Percentiles rank a stretch among this genome's conserved stretches.
Conservation (phyloP, 306 rosid species). For the cucumber (Cucumis sativus) region Cucumber_9930_V3 NC_026656.2:6777001-6777500, state of each 20-base stretch:
- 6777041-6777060: neutral
- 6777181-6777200: neutral
- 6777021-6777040: no score
- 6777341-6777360: neutral
- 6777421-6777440: conserved; percentile 87
- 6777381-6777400: conserved; percentile 48
- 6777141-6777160: neutral
- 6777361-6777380: neutral
- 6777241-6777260: conserved; percentile 93
- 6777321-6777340: neutral
- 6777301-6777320: conserved; percentile 36
- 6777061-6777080: neutral
- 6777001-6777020: no score
- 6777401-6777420: conserved; percentile 87
- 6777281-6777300: conserved; percentile 98
- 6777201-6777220: neutral
- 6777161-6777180: neutral
- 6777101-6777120: neutral
- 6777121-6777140: neutral
- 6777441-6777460: conserved; percentile 87
- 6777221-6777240: conserved; percentile 96
- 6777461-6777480: conserved; percentile 33
- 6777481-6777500: neutral
- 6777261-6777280: conserved; percentile 98
- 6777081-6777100: neutral